phyloP scores from a whole-genome alignment of 208 protist species.

The Leishmania tropica region DNA sequence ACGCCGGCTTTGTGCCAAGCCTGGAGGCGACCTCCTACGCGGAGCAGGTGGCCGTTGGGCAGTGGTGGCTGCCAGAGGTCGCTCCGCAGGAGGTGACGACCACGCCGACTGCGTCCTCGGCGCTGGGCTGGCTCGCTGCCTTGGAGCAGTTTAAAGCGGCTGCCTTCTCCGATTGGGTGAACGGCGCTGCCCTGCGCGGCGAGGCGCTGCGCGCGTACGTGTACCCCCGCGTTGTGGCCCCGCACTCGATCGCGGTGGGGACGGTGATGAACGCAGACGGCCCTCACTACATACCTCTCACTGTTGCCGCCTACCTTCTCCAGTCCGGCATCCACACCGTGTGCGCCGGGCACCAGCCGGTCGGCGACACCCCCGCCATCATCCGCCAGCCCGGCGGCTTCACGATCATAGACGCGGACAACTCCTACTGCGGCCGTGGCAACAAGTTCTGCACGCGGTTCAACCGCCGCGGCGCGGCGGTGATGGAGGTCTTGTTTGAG shows the following conservation, averaged over 20 bases:
- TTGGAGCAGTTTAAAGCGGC: conserved; percentile 63
- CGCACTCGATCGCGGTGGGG: conserved; percentile 68
- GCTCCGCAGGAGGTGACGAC: neutral
- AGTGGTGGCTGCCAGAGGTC: conserved; percentile 36
- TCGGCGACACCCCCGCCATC: conserved; percentile 75
- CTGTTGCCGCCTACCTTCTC: conserved; percentile 68
- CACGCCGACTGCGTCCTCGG: neutral
- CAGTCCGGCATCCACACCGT: conserved; percentile 67
- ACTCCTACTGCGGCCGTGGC: conserved; percentile 75
- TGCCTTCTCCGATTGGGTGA: conserved; percentile 52
- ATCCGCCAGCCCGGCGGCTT: conserved; percentile 75
- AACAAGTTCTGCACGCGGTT: conserved; percentile 26
- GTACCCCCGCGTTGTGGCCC: conserved; percentile 48
- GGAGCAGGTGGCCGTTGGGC: conserved; percentile 18
- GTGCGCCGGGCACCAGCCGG: conserved; percentile 81
- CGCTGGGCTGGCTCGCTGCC: conserved; percentile 48
- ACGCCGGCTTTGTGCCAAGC: conserved; percentile 72
- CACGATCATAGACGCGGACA: conserved; percentile 73
- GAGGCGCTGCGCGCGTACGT: conserved; percentile 66
- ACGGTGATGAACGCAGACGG: conserved; percentile 50
- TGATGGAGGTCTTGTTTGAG: conserved; percentile 68
- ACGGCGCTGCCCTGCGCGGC: conserved; percentile 23
- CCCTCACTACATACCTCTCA: conserved; percentile 53
- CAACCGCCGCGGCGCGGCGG: conserved; percentile 58
- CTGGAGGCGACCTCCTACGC: conserved; percentile 23